A percentile compares a stretch with the other conserved stretches of the same genome.
Evolutionary conservation across 352 stramenopile species (phyloP).

Genomic region (Phytophthora uliginosa): DNA sequence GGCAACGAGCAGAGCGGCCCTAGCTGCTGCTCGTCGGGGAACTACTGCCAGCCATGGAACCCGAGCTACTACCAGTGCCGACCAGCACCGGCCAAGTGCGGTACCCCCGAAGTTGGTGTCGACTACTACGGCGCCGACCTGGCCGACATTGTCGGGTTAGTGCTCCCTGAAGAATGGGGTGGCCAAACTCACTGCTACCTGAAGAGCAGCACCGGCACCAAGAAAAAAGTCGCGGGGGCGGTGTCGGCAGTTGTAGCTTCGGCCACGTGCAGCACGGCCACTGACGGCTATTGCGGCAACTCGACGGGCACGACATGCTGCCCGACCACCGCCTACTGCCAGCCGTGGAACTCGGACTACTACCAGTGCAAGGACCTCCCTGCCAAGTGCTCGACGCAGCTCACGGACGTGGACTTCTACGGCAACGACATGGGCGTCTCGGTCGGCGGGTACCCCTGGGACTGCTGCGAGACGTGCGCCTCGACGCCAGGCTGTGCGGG

Average conservation of each 20-base stretch:
- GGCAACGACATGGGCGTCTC: slow-evolving; percentile 11
- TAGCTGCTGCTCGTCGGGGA: slow-evolving; percentile 38
- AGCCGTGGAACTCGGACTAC: slow-evolving; percentile 35
- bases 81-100: slow-evolving; percentile 35
- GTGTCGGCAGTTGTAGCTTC: slow-evolving; percentile 27
- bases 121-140: slow-evolving; percentile 59
- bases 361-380: slow-evolving; percentile 57
- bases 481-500: slow-evolving; percentile 25
- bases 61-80: slow-evolving; percentile 52
- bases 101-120: slow-evolving; percentile 37
- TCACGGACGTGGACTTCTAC: slow-evolving; percentile 36
- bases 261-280: neutral
- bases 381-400: slow-evolving; percentile 42
- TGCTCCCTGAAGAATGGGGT: slow-evolving; percentile 18
- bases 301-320: slow-evolving; percentile 11
- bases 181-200: slow-evolving; percentile 32
- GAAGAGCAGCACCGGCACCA: slow-evolving; percentile 27
- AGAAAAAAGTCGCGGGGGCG: slow-evolving; percentile 13
- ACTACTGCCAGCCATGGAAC: slow-evolving; percentile 65
- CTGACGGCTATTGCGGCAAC: slow-evolving; percentile 23
- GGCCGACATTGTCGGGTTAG: slow-evolving; percentile 27
- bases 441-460: slow-evolving; percentile 18
- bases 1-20: slow-evolving; percentile 17
- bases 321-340: slow-evolving; percentile 14
- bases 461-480: slow-evolving; percentile 35